phyloP scores from a whole-genome alignment of 257 asterid genomes.

The Orobanche coerulescens region DNA sequence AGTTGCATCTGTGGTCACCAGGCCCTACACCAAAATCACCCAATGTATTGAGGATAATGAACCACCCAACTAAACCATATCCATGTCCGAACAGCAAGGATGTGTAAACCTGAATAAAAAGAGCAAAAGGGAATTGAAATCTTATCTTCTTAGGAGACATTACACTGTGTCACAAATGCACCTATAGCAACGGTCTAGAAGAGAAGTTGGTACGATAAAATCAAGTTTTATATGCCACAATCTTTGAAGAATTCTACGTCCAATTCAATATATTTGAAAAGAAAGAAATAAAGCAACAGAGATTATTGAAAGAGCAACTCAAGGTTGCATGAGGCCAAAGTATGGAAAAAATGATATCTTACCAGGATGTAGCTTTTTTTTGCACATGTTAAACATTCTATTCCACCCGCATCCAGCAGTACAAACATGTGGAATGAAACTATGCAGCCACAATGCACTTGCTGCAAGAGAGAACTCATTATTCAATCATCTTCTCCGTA shows the following conservation, averaged over 20 bases:
- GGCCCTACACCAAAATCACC: slow-evolving; percentile 4
- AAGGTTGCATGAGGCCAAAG: neutral
- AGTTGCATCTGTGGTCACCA: neutral
- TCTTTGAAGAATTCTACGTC: neutral
- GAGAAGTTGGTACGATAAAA: neutral
- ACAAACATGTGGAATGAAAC: slow-evolving; percentile 98
- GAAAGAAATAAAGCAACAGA: slow-evolving; percentile 9
- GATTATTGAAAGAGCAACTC: neutral
- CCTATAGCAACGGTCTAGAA: neutral
- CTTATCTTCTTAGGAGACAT: neutral
- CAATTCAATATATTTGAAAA: neutral
- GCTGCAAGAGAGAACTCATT: slow-evolving; percentile 51
- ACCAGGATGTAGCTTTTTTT: slow-evolving; percentile 89
- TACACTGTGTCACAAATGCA: slow-evolving; percentile 3
- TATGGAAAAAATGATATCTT: slow-evolving; percentile 23
- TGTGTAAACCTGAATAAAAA: neutral
- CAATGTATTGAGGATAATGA: neutral
- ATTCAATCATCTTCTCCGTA: slow-evolving; percentile 7
- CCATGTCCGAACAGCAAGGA: neutral
- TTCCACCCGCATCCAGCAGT: slow-evolving; percentile 98
- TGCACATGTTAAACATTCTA: slow-evolving; percentile 91
- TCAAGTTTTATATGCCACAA: slow-evolving; percentile 14
- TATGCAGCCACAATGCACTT: slow-evolving; percentile 97
- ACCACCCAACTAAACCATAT: slow-evolving; percentile 3
- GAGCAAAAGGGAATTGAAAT: neutral